phyloP scores from a whole-genome alignment of 2,329 filamentous ascomycete species.

The Fusarium continuum region DNA sequence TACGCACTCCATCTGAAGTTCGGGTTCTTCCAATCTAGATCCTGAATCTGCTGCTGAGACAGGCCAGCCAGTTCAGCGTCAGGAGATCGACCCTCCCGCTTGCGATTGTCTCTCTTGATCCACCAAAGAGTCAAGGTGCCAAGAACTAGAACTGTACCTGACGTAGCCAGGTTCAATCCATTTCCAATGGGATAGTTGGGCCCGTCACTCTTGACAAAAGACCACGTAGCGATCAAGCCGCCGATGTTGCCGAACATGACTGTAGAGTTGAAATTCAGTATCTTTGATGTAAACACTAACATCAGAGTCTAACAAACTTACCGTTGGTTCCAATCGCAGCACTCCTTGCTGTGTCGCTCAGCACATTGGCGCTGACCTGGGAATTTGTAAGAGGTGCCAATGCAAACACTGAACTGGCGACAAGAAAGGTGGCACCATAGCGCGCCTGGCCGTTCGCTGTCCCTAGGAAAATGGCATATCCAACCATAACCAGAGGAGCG shows the following conservation, averaged over 20 bases:
- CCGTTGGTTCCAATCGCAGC: slow-evolving; percentile 69
- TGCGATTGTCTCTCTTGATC: slow-evolving; percentile 70
- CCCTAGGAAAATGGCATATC: slow-evolving; percentile 76
- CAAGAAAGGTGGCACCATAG: slow-evolving; percentile 76
- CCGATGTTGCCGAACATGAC: slow-evolving; percentile 78
- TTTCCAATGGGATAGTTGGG: slow-evolving; percentile 76
- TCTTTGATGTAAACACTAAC: rapidly evolving
- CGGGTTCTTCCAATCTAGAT: slow-evolving; percentile 74
- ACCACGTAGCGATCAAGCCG: slow-evolving; percentile 71
- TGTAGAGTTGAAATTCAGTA: background rate
- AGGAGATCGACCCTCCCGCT: slow-evolving; percentile 39
- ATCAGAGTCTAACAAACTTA: background rate
- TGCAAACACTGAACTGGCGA: slow-evolving; percentile 53
- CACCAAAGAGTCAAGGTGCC: slow-evolving; percentile 59
- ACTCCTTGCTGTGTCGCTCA: slow-evolving; percentile 74
- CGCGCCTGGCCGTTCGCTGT: slow-evolving; percentile 60
- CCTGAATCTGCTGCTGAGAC: slow-evolving; percentile 61
- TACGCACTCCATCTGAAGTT: slow-evolving; percentile 64
- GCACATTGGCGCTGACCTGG: slow-evolving; percentile 71
- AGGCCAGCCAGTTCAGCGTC: slow-evolving; percentile 62
- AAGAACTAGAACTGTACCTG: slow-evolving; percentile 60
- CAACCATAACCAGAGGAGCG: slow-evolving; percentile 71
- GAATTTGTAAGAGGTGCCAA: slow-evolving; percentile 40
- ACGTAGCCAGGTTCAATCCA: slow-evolving; percentile 71
- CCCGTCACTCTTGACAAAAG: slow-evolving; percentile 67